Base-by-base conservation (phyloP, 2,329 filamentous ascomycete genomes). In the Pseudogymnoascus sp. region DNA sequence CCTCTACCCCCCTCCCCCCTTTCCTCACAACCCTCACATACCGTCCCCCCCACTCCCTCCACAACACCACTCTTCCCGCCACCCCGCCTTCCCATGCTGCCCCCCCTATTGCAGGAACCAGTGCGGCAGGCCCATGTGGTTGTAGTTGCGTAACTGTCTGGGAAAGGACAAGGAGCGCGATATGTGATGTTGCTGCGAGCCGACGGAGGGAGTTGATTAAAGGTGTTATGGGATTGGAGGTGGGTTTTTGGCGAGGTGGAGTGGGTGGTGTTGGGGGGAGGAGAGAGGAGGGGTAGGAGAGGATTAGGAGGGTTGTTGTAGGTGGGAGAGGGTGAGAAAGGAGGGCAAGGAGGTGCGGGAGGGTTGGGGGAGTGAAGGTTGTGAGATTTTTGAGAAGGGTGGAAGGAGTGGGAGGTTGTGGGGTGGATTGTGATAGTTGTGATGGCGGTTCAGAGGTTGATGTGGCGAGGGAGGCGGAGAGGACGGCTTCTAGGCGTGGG, bases 81-180 rank as follows among this genome's bases (percentile, higher is more conserved):
- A 41, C 40, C 2, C 40, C 40, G 8, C 40, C 40, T 8, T 41
- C 40, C 93, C 93, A 97, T 43, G 89, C 84, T 19, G 81, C 81
- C 12, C 89, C 87, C 63, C 88, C 88, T 66, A 97, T 81, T 41
- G 90, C 86, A 14, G 92, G 89, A 61, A 88, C 83, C 59, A 98
- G 78, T 10, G 88, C 83, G 12, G 92, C 89, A 67, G 81, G 83
- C 67, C 78, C 81, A 66, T 83, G 87, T 3, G 80, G 79, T 66
- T 89, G 86, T 76, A 96, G 88, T 68, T 87, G 89, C n/a, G 91
- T 96, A 43, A 88, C 89, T 64, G 89, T 91, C 72, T 96, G 92
- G 38, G 87, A 91, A 59, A 92, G 81, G 19, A 95, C 74, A 2
- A 96, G 78, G 43, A 96, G 80, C 24, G 91, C 89, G 61, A 93